These are phyloP conservation scores for Tylopilus balloui DNA, from an alignment of 768 basidiomycete genomes.

Conservation along the genomic window DNA sequence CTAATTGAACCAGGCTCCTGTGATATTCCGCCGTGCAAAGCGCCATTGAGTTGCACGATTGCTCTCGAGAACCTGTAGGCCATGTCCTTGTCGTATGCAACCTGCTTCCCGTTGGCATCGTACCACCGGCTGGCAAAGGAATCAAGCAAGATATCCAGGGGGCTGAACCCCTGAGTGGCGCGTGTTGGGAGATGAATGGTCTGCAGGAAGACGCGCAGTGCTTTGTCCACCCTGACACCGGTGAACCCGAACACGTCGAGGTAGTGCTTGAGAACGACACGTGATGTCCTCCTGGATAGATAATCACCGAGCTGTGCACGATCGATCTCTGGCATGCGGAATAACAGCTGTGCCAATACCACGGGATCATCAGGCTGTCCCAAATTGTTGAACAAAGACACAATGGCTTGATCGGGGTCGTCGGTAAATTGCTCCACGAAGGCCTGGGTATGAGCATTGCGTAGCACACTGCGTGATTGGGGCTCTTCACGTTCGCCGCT, in stretches of 20 bases:
- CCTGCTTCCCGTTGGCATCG: constrained; percentile 74
- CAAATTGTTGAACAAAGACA: constrained; percentile 60
- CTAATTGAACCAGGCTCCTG: constrained; percentile 54
- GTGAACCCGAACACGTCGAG: constrained; percentile 85
- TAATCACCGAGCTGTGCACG: constrained; percentile 80
- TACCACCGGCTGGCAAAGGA: constrained; percentile 88
- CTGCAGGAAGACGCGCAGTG: constrained; percentile 84
- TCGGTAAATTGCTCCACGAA: constrained; percentile 79
- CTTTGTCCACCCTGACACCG: constrained; percentile 81
- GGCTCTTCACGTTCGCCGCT: constrained; percentile 63
- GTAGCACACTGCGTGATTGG: constrained; percentile 44
- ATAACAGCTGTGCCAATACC: constrained; percentile 72
- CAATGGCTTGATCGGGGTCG: constrained; percentile 77
- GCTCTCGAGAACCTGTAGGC: constrained; percentile 73
- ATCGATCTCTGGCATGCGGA: constrained; percentile 82
- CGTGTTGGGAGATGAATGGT: constrained; percentile 65
- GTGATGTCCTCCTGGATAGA: constrained; percentile 68
- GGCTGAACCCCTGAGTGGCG: constrained; percentile 24
- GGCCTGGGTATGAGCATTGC: constrained; percentile 59
- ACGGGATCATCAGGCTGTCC: constrained; percentile 59
- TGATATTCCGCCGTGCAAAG: constrained; percentile 71
- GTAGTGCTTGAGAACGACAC: constrained; percentile 74
- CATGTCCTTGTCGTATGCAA: constrained; percentile 80
- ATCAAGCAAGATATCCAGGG: constrained; percentile 63
- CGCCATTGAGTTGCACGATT: constrained; percentile 84